A percentile compares a stretch with the other conserved stretches of the same genome.
These are phyloP conservation scores for Musa schizocarpa DNA, from an alignment of 176 grass and related monocot genomes.

Conservation along the genomic window DNA sequence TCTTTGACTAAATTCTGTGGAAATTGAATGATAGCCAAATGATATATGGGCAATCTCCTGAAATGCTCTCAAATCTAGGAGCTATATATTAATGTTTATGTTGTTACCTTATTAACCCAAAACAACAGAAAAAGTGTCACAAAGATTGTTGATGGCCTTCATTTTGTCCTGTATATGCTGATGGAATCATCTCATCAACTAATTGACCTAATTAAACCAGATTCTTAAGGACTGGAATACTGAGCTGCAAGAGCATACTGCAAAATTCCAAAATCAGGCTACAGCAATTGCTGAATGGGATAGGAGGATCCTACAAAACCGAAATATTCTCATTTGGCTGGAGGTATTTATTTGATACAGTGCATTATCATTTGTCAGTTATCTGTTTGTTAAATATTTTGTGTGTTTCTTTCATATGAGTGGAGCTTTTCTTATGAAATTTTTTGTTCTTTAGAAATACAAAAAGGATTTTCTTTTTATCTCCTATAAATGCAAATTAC, in stretches of 20 bases:
- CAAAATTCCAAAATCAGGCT: conserved; percentile 89
- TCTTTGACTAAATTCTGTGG: not conserved
- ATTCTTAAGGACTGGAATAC: conserved; percentile 97
- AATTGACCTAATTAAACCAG: conserved; percentile 28
- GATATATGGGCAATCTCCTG: not conserved
- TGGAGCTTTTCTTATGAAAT: not conserved
- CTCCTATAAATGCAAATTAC: not conserved
- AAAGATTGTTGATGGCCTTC: not conserved
- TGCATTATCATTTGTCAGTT: not conserved
- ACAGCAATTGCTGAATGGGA: conserved; percentile 92
- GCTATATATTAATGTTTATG: not conserved
- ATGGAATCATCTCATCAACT: not conserved
- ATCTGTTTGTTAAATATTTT: not conserved
- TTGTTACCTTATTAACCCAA: not conserved
- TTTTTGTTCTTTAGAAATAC: too few relatives aligned
- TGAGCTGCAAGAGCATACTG: conserved; percentile 90
- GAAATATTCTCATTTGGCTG: conserved; percentile 93
- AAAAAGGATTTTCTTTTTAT: not conserved
- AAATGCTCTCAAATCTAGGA: too few relatives aligned
- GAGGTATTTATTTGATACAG: conserved; percentile 37
- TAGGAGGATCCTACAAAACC: conserved; percentile 90
- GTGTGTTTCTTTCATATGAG: not conserved
- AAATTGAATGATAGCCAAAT: not conserved
- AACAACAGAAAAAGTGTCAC: not conserved
- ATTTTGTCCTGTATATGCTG: not conserved